Evolutionary conservation across 495 filamentous ascomycete genomes (phyloP).

Genomic region (Tuber calosporum): DNA sequence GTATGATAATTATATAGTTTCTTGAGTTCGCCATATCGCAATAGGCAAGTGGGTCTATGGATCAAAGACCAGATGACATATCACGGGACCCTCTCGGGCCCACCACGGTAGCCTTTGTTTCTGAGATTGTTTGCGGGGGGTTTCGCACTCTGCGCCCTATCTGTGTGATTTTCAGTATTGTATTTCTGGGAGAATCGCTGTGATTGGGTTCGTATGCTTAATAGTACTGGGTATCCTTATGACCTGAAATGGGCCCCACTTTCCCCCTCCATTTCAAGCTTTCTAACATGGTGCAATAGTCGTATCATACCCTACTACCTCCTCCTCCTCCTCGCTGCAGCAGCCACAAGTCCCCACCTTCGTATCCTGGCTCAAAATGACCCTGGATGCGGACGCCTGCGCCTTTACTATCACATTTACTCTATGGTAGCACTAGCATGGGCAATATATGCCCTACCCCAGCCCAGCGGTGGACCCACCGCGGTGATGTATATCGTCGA

Average conservation of each 20-base stretch:
- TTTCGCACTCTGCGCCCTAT: constrained; percentile 31
- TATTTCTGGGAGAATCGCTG: constrained; percentile 28
- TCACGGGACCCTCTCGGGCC: constrained; percentile 46
- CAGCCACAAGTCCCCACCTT: constrained; percentile 23
- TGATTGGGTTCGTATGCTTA: no score
- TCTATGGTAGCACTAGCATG: constrained; percentile 48
- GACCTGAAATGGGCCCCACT: constrained; percentile 34
- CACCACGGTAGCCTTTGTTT: constrained; percentile 48
- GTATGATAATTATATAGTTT: constrained; percentile 42
- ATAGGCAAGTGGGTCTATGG: constrained; percentile 45
- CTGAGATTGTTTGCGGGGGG: constrained; percentile 38
- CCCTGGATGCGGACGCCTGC: constrained; percentile 50
- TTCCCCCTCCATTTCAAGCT: not conserved
- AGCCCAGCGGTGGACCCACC: constrained; percentile 48
- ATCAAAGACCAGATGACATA: constrained; percentile 45
- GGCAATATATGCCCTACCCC: constrained; percentile 41
- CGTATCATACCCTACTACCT: constrained; percentile 20
- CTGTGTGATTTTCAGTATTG: constrained; percentile 17
- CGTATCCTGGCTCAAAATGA: constrained; percentile 49
- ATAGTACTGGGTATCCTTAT: constrained; percentile 47
- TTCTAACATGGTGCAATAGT: constrained; percentile 2
- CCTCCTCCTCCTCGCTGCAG: constrained; percentile 18
- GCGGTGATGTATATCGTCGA: constrained; percentile 45
- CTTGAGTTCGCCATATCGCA: constrained; percentile 43
- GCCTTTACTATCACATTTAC: constrained; percentile 48